Evolutionary conservation across 192 early-diverging fungal genomes (phyloP).

Genomic region (Pilaira anomala): DNA sequence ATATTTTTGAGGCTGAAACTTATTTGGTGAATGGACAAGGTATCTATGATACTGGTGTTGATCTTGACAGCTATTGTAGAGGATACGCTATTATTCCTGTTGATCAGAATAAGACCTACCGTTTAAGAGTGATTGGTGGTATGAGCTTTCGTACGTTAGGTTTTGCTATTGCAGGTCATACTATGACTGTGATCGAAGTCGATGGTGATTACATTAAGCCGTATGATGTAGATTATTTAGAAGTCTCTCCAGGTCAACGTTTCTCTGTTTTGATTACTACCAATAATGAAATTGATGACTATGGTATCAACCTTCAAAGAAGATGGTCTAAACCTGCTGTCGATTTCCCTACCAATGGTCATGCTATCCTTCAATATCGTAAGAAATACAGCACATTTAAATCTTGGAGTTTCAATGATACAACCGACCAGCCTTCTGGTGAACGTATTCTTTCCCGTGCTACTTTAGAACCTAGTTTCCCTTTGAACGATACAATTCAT

Average conservation of each 20-base stretch:
- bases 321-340: neutral
- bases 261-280: constrained; percentile 44
- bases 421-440: neutral
- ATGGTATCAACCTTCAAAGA: neutral
- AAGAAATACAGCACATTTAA: neutral
- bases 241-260: constrained; percentile 40
- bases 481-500: neutral
- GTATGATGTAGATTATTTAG: constrained; percentile 33
- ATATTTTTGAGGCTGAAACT: neutral
- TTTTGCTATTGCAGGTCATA: constrained; percentile 41
- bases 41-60: neutral
- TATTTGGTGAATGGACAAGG: constrained; percentile 15
- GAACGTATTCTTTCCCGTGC: neutral
- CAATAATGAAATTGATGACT: constrained; percentile 8
- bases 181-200: constrained; percentile 46
- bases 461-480: neutral
- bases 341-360: neutral
- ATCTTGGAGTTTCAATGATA: neutral
- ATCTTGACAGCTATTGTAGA: neutral
- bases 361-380: constrained; percentile 1
- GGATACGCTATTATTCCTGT: constrained; percentile 24
- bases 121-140: constrained; percentile 41
- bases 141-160: constrained; percentile 36
- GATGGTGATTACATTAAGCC: constrained; percentile 45
- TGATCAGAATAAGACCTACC: constrained; percentile 24